Base-by-base conservation (phyloP, 2,329 filamentous ascomycete genomes). In the Fusarium sacchari region DNA sequence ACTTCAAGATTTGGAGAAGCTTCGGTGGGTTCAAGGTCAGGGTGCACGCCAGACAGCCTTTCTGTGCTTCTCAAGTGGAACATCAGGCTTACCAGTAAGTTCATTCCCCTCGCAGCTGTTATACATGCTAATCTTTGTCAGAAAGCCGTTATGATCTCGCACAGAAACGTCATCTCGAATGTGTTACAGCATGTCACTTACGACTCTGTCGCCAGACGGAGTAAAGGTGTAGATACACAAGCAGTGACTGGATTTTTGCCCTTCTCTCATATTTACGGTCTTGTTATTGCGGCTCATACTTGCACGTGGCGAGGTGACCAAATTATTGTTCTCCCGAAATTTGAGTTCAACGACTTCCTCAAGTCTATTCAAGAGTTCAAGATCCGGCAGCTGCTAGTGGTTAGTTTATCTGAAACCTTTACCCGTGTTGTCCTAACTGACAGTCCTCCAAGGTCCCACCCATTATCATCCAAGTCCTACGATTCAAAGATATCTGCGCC, bases 91-190 rank as follows among this genome's bases (percentile, higher is more conserved):
- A 28, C 93, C 93, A 12, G 91, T 93, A 84, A 69, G 32, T 12
- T 5, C 15, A 6, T 18, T 4, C 13, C 7, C 2, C 1, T 12
- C 1, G 1, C 2, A 13, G 1, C 20, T 34, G 7, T 9, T 3
- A n/a, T 8, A 5, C 4, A 15, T 3, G 28, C 67, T 55, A 28
- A 58, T n/a, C 6, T 28, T 5, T 1, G 0, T 0, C 61, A 93
- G 89, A 94, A 94, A 91, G 93, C 93, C 46, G 93, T 95, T 46
- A 95, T 94, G 92, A 93, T 96, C 67, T 93, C 93, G 4, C 93
- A 96, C 78, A 83, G 84, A 24, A 96, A 96, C 72, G 91, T 95
- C 40, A 95, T 96, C 53, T 89, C 93, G 37, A 95, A 95, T 77
- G 87, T 90, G 1, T 76, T 94, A 44, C 93, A 95, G 78, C 57